Base-by-base conservation (phyloP, 2,329 filamentous ascomycete genomes). In the Alternaria hordeiaustralica region DNA sequence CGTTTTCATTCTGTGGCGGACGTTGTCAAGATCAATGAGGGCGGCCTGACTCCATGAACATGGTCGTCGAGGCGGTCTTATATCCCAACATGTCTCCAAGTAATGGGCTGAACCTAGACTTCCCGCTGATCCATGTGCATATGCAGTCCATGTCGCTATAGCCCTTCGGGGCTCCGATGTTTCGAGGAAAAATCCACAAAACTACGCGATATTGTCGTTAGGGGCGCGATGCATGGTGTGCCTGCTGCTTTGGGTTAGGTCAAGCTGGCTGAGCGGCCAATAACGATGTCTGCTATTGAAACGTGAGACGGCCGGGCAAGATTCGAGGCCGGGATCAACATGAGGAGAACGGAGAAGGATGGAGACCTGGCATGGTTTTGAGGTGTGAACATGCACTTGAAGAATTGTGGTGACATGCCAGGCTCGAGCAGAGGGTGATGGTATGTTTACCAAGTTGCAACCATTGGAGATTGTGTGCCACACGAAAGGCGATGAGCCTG, bases 251-350 rank as follows among this genome's bases (percentile, higher is more conserved):
- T 55, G 50, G 57, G 67, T 61, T 62, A 63, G 55, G 18, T 23
- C 62, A 28, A 13, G 23, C n/a, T 47, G 43, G 11, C 18, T 13
- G 15, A 20, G 10, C 4, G 21, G 21, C 71, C 67, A 73, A 71
- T 70, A 56, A 63, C 11, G 36, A 30, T 25, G n/a, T 13, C 8
- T n/a, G n/a, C 23, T n/a, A 21, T 23, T 3, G 26, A 49, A 72
- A 73, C 70, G 70, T 73, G 69, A 70, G 64, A 71, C 64, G n/a
- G n/a, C 55, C 26, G 5, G n/a, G 25, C 28, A 54, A 20, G 49
- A 25, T 45, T 55, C 10, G 36, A 43, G 8, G 23, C 18, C 61
- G 28, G 23, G 15, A 61, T 55, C 33, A 44, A 30, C 26, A 18
- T 43, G 18, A 10, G 26, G n/a, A 6, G 23, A 43, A 41, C 20